Evolutionary conservation across 305 asterid species (phyloP).

Genomic region (Vinca major): DNA sequence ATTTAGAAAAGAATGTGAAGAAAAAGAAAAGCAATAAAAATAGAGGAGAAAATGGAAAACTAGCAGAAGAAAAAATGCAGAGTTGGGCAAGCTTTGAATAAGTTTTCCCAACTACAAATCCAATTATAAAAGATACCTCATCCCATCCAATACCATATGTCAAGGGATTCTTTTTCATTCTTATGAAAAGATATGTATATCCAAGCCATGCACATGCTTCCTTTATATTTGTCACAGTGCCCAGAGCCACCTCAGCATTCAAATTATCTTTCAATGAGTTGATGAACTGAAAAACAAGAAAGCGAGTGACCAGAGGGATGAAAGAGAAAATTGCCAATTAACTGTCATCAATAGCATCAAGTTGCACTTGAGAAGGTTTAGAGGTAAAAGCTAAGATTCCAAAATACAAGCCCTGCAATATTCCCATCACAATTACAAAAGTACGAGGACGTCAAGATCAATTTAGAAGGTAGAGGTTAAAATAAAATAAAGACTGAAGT

Average conservation of each 20-base stretch:
- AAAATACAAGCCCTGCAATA: neutral
- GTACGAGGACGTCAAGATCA: neutral
- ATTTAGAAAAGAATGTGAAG: conserved; percentile 7
- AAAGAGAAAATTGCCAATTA: neutral
- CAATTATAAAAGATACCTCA: conserved; percentile 50
- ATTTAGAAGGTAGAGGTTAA: neutral
- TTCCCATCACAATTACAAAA: neutral
- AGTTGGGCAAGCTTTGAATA: neutral
- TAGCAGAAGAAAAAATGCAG: conserved; percentile 3
- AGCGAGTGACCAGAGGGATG: neutral
- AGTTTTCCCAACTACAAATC: no score
- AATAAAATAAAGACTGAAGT: neutral
- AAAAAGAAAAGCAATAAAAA: neutral
- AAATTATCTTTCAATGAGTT: conserved; percentile 87
- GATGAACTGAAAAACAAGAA: conserved; percentile 61
- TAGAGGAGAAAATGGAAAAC: neutral
- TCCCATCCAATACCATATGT: conserved; percentile 99
- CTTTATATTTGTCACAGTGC: conserved; percentile 96
- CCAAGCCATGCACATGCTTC: conserved; percentile 99
- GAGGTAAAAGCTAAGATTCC: neutral
- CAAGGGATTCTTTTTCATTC: conserved; percentile 98
- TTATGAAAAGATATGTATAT: conserved; percentile 88
- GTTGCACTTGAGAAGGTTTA: neutral
- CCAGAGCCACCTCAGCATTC: conserved; percentile 98
- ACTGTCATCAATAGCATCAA: neutral